Evolutionary conservation across 2,329 filamentous ascomycete species (phyloP), one percentile per base, ranked within the genome.

Genomic region (Fusarium brachygibbosum): DNA sequence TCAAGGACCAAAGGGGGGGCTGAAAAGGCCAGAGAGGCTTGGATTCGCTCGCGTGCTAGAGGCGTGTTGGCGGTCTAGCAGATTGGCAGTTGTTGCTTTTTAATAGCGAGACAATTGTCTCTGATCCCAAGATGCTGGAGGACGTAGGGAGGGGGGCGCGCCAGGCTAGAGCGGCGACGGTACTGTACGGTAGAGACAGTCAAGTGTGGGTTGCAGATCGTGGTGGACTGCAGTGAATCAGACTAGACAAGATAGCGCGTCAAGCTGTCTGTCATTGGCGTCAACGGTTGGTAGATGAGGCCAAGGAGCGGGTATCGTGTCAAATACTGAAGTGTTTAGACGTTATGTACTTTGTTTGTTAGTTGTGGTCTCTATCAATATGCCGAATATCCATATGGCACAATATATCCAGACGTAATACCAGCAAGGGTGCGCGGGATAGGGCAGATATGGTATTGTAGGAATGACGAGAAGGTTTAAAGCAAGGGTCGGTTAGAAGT

Each of bases 91-190:
- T 38, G 44, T 67, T 74, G 72, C 64, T 70, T 72, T 73, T 73
- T 62, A 51, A 51, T 59, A 50, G 48, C 68, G 62, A 74, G 63
- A 74, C 72, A 75, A 58, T 56, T 69, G 66, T 68, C 63, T 70
- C 67, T 69, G 58, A 64, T 66, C 55, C 49, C 57, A 54, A 58
- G 51, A 46, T 28, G 65, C 53, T 32, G 61, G 60, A 68, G 32
- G 62, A 53, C 29, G 61, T 53, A 58, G 51, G 28, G 44, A 44
- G 51, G 40, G 48, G 29, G 38, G 45, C 8, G 32, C 34, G 42
- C 46, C 40, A 59, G 44, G 32, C 57, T 64, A 58, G 46, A 65
- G 53, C 25, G 41, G 34, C 54, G 46, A 28, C 44, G 37, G 40
- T 42, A 16, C 40, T 42, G 38, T 41, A 40, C 37, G 4, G 55